Base-by-base conservation (phyloP, 768 basidiomycete species). In the Pholiota molesta region DNA sequence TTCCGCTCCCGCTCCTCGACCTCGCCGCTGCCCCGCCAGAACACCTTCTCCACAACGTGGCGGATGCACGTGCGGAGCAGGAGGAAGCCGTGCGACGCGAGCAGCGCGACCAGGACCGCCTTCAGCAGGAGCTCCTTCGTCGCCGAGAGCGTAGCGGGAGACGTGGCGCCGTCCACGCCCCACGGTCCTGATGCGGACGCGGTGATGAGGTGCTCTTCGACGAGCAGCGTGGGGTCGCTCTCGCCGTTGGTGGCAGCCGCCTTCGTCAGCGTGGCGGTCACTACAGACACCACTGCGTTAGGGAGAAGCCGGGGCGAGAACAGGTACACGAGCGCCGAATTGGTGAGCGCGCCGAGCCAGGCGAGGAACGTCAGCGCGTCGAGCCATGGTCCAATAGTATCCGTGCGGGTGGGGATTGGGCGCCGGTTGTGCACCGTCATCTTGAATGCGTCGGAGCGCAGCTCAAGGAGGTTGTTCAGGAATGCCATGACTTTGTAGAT, bases 401-500 rank as follows among this genome's bases (percentile, higher is more conserved):
- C 95, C 2, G 91, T 90, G 21, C 97, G 87, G n/a, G 80, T 74
- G 0, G 96, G 95, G 37, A 97, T 83, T 2, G 97, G 94, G 26
- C 94, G 85, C 17, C 94, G 83, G 56, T 86, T 82, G 69, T 97
- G 95, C 5, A 87, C 86, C 4, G 89, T 87, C 72, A 99, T 91
- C 80, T 99, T 98, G 82, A 97, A 91, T 5, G 97, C 97, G 71
- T 99, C 97, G 2, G 90, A 92, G 17, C 95, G 89, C 5, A 94
- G 77, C 77, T 99, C 97, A 62, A 99, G 76, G 73, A 92, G 84
- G 74, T 99, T 98, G 80, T 99, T 99, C 52, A 97, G 68, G 21
- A 97, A 81, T 0, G 94, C 90, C 84, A 95, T 93, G 9, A 89
- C 85, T 80, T 67, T 13, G 61, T 29, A 55, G 52, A 26, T 64